Evolutionary conservation across 1,139 yeast species (phyloP), one percentile per base, ranked within the genome.

Genomic region (Suhomyces kunorum): DNA sequence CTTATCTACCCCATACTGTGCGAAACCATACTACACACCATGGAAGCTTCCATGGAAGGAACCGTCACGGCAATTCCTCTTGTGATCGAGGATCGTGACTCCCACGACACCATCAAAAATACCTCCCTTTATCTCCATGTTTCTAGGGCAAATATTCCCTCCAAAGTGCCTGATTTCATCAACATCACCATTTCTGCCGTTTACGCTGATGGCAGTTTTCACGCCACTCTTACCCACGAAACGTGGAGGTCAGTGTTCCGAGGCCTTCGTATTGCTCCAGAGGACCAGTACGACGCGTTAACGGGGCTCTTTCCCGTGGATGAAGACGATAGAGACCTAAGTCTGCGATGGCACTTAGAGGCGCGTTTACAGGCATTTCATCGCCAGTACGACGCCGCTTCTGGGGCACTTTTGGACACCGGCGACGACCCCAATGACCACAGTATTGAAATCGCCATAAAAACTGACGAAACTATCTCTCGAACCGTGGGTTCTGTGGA

Each of bases 401-500:
- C 56, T 3, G 48, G 48, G 3, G 57, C 54, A 18, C 42, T 58
- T 18, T 26, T 47, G 12, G 57, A 51, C 6, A 39, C 41, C 4
- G 55, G 51, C 2, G 54, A 50, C 1, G 57, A 50, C 15, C 48
- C 47, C 19, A 52, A 51, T 13, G 44, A 47, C 14, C 46, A 44
- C 4, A 20, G 30, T 5, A 26, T 62, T n/a, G 39, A 45, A 0
- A 31, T 62, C 16, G 48, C 51, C 22, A 53, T 64, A 13, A 59
- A 61, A 40, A 59, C 65, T 5, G 39, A 36, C 5, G 56, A 55
- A 2, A 53, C 47, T 35, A 40, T 63, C 11, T 60, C 66, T 1
- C 42, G 61, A 2, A 60, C 63, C 0, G 42, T 63, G 6, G 68
- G 65, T 0, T 48, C 58, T 1, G 34, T 63, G 28, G 44, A 42